Base-by-base conservation (phyloP, 139 green algal species). In the Trebouxia sp. region DNA sequence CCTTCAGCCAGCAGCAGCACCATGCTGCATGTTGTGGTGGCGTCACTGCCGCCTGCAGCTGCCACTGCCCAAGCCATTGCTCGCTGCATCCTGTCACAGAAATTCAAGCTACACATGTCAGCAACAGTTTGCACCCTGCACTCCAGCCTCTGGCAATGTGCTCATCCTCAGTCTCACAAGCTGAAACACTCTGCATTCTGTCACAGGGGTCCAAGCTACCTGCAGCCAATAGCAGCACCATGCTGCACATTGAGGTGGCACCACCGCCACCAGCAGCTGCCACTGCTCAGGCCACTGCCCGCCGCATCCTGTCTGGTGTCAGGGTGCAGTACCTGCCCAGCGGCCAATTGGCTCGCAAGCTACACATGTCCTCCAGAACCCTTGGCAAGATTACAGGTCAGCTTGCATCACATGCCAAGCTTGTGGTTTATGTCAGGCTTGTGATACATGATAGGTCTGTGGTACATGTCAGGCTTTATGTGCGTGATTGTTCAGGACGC, bases 361-460 rank as follows among this genome's bases (percentile, higher is more conserved):
- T 95, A 65, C 62, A 86, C 10, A 38, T 95, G 3, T 83, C 85
- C 38, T 85, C 90, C 12, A 87, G 92, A 30, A 80, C 87, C 26
- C 87, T 96, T 65, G 91, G 91, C 35, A 85, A 87, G 66, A 85
- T 97, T 47, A 94, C 91, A 10, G 86, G 80, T 76, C 51, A 43
- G 41, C 15, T 2, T 22, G 20, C 47, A 26, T 14, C 47, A 26
- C 3, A 17, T 4, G 20, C 1, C 3, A 14, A 1, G 14, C 20
- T 53, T 17, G 20, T 53, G 47, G 4, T 53, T 14, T 17, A 53
- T 53, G 47, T 53, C 47, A 26, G 47, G 14, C 47, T 53, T n/a
- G n/a, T n/a, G n/a, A 17, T 4, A 53, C 1, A 53, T 17, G 47
- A 14, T 11, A 14, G 2, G 14, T 53, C 20, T 17, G 20, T 53